Conservation (phyloP, 1,139 yeast genomes). For the Yamadazyma triangularis region DNA sequence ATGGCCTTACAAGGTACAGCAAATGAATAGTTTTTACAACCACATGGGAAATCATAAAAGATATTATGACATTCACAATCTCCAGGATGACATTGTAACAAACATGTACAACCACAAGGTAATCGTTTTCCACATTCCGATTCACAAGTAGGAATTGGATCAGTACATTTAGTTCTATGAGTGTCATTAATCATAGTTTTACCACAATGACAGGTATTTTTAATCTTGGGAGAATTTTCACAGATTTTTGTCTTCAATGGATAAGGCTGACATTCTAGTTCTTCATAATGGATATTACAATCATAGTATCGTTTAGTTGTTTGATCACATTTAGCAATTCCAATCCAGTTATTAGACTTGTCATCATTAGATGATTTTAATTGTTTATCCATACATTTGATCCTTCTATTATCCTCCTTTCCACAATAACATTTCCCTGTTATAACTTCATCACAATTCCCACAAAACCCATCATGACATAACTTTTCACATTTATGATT, state of each 20-base stretch:
- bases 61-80: constrained; percentile 60
- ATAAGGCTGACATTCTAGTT: constrained; percentile 55
- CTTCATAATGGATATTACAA: constrained; percentile 66
- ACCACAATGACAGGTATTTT: constrained; percentile 78
- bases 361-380: constrained; percentile 23
- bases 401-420: constrained; percentile 30
- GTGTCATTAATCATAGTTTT: constrained; percentile 20
- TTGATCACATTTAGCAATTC: constrained; percentile 58
- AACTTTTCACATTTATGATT: constrained; percentile 54
- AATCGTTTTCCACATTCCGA: constrained; percentile 56
- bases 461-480: constrained; percentile 75
- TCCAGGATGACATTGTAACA: constrained; percentile 71
- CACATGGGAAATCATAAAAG: constrained; percentile 41
- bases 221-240: constrained; percentile 54
- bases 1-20: constrained; percentile 61
- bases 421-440: constrained; percentile 74
- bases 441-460: constrained; percentile 47
- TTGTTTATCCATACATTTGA: constrained; percentile 47
- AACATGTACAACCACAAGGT: constrained; percentile 72
- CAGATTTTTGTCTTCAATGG: constrained; percentile 43
- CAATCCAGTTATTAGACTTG: constrained; percentile 46
- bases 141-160: constrained; percentile 74
- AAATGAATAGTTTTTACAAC: constrained; percentile 47
- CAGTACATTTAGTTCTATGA: constrained; percentile 57
- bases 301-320: constrained; percentile 48